A percentile compares a stretch with the other conserved stretches of the same genome.
Evolutionary conservation across 2,329 filamentous ascomycete genomes (phyloP).

Genomic region (Neopestalotiopsis clavispora): DNA sequence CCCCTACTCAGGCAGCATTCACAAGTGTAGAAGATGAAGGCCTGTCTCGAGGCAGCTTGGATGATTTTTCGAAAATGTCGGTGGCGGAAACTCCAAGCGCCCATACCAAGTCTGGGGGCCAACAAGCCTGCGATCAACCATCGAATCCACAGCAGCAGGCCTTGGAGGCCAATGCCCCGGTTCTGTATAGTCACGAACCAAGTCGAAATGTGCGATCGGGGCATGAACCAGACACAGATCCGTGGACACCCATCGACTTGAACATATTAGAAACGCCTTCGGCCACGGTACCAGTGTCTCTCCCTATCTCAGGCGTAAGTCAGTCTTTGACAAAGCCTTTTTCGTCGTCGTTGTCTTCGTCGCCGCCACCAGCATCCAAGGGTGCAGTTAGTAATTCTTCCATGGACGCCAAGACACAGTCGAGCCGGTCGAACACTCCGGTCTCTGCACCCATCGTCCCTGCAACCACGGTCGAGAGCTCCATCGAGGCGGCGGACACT

Average conservation of each 20-base stretch:
- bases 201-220: not conserved
- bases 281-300: not conserved
- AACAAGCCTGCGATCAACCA: not conserved
- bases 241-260: not conserved
- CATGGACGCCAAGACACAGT: not conserved
- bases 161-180: not conserved
- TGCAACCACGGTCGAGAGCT: not conserved
- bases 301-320: not conserved
- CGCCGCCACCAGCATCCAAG: not conserved
- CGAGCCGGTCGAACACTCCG: not conserved
- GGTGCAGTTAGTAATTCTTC: not conserved
- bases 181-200: not conserved
- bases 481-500: not conserved
- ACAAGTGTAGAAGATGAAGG: not conserved
- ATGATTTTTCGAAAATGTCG: not conserved
- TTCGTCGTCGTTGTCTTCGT: not conserved
- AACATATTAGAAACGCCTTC: not conserved
- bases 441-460: not conserved
- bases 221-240: not conserved
- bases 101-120: not conserved
- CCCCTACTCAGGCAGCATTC: slow-evolving; percentile 32
- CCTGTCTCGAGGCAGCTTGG: too few relatives aligned
- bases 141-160: not conserved
- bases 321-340: not conserved
- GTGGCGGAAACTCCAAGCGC: not conserved